phyloP scores from a whole-genome alignment of 495 filamentous ascomycete genomes.

The Penicillium flavigenum region DNA sequence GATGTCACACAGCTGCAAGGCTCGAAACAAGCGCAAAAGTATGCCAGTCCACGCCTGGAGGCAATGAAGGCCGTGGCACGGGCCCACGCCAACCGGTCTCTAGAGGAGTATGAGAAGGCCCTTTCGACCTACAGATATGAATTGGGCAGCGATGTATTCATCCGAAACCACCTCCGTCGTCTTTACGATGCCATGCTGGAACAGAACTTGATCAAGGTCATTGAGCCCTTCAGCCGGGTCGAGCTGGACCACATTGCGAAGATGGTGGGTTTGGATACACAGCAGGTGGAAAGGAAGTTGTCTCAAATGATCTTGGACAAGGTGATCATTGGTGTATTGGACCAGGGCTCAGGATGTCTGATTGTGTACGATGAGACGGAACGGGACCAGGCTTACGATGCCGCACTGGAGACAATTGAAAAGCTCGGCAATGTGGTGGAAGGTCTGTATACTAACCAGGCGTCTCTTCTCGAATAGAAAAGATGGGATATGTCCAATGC shows the following conservation, averaged over 20 bases:
- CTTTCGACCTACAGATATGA: constrained; percentile 86
- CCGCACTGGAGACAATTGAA: constrained; percentile 90
- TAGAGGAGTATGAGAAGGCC: constrained; percentile 95
- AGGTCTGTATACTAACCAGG: constrained; percentile 95
- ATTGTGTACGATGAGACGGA: constrained; percentile 96
- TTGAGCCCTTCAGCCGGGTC: constrained; percentile 95
- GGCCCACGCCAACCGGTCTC: constrained; percentile 87
- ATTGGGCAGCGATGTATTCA: constrained; percentile 88
- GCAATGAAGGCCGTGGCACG: constrained; percentile 98
- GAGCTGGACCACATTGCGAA: constrained; percentile 96
- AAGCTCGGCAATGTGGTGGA: constrained; percentile 98
- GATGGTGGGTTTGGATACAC: constrained; percentile 93
- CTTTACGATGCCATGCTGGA: constrained; percentile 98
- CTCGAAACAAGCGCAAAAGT: constrained; percentile 93
- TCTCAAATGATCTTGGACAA: constrained; percentile 99
- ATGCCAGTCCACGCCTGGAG: constrained; percentile 89
- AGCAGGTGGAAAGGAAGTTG: constrained; percentile 96
- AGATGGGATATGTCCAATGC: constrained; percentile 19
- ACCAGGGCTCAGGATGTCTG: constrained; percentile 95
- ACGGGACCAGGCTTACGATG: constrained; percentile 89
- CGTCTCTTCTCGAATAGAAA: constrained; percentile 82
- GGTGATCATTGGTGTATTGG: constrained; percentile 94
- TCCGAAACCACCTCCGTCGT: constrained; percentile 88
- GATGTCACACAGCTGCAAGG: constrained; percentile 91
- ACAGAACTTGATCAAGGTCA: constrained; percentile 98